phyloP scores from a whole-genome alignment of 2,329 filamentous ascomycete species.

The Claviceps digitariae region DNA sequence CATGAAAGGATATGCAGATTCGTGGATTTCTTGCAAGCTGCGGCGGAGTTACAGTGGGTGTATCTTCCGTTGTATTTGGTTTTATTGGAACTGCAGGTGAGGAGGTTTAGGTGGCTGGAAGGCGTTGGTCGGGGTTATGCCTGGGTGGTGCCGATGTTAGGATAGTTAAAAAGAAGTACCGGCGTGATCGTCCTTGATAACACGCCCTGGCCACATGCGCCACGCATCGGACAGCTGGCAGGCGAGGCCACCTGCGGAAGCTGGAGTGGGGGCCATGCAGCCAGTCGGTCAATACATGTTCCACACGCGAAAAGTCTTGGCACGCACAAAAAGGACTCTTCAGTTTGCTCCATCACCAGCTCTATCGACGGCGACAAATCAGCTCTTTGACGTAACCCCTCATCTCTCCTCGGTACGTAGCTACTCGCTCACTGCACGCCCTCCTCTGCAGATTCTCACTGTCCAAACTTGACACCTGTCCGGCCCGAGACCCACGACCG shows the following conservation, averaged over 20 bases:
- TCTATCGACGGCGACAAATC: slow-evolving; percentile 22
- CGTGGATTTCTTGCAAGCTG: no score
- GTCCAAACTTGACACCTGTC: background rate
- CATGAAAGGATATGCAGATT: no score
- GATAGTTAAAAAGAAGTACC: no score
- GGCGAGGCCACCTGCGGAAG: background rate
- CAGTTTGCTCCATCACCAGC: slow-evolving; percentile 22
- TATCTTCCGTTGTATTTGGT: no score
- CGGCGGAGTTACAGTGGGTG: no score
- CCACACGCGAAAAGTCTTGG: slow-evolving; percentile 30
- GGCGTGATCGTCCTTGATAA: no score
- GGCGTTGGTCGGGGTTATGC: no score
- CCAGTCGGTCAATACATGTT: slow-evolving; percentile 23
- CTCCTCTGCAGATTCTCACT: background rate
- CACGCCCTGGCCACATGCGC: no score
- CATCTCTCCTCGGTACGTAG: slow-evolving; percentile 21
- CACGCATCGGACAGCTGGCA: no score
- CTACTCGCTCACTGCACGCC: slow-evolving; percentile 3
- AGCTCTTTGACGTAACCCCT: slow-evolving; percentile 20
- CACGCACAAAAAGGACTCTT: slow-evolving; percentile 30
- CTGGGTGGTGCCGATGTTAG: no score
- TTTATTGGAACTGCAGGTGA: no score
- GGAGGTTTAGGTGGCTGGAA: no score
- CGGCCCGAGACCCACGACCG: background rate
- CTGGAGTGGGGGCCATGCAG: slow-evolving; percentile 4